Evolutionary conservation across 2,329 filamentous ascomycete species (phyloP).

Genomic region (Sporothrix brunneoviolacea): DNA sequence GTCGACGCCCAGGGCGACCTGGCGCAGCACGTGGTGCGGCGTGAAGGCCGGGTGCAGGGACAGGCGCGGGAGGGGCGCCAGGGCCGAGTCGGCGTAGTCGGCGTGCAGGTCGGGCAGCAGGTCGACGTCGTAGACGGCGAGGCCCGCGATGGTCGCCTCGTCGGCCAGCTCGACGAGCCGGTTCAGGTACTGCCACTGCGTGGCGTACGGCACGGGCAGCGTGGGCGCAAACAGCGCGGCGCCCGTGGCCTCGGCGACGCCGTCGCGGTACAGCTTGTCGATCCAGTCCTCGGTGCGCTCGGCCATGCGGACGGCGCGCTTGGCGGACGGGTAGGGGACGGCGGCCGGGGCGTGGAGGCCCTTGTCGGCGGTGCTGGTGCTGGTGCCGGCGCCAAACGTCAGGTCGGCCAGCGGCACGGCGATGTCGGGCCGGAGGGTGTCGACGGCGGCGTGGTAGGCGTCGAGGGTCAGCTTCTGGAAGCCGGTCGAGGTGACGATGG

Average conservation of each 20-base stretch:
- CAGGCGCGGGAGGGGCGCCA: constrained; percentile 63
- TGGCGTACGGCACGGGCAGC: constrained; percentile 65
- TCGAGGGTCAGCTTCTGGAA: constrained; percentile 64
- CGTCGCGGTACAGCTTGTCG: constrained; percentile 53
- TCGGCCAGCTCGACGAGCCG: constrained; percentile 47
- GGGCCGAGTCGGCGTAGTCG: constrained; percentile 35
- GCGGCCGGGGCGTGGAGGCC: neutral
- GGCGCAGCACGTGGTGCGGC: constrained; percentile 71
- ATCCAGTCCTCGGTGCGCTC: constrained; percentile 82
- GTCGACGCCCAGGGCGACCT: constrained; percentile 72
- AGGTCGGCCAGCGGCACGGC: constrained; percentile 73
- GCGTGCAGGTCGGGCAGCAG: constrained; percentile 61
- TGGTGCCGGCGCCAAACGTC: constrained; percentile 30
- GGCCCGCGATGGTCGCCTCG: constrained; percentile 45
- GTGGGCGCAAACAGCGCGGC: constrained; percentile 57
- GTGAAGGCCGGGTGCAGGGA: constrained; percentile 63
- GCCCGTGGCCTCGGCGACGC: constrained; percentile 20
- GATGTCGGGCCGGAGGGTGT: constrained; percentile 70
- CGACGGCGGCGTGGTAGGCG: constrained; percentile 61
- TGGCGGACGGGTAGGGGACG: constrained; percentile 43
- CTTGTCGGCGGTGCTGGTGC: neutral
- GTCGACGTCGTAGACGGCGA: constrained; percentile 72
- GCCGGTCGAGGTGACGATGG: constrained; percentile 79
- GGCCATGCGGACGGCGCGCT: constrained; percentile 74
- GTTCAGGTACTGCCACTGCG: constrained; percentile 75